Evolutionary conservation across 768 basidiomycete species (phyloP), one percentile per base, ranked within the genome.

Genomic region (Leccinellum albellum): DNA sequence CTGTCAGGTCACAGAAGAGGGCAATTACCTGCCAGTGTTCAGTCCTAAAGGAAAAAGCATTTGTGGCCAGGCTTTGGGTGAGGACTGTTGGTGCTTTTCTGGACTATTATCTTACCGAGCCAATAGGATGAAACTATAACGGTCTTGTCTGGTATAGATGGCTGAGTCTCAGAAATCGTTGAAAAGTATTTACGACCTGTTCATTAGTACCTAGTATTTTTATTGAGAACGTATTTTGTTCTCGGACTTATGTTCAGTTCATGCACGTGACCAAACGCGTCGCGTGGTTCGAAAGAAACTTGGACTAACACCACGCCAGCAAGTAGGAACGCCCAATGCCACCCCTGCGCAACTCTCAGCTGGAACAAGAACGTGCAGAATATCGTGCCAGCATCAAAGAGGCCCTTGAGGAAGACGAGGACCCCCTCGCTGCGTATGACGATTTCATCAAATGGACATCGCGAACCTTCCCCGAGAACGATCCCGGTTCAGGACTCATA

Each of bases 401-500:
- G 33, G 84, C 84, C 0, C 75, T 85, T 15, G 76, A 76, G 13
- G 88, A 89, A 59, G 91, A 91, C 56, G 88, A 89, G 60, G 97
- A 98, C 67, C 89, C 94, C 4, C 80, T 98, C 24, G 87, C 89
- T 2, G 81, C 87, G 1, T 96, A 94, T 62, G 82, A 90, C 70
- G 79, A 86, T 68, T 97, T 94, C 73, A 85, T 98, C 51, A 84
- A 90, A 59, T 98, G 94, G 91, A 94, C 88, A 32, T 75, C 87
- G 57, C 86, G 92, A 62, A 85, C 84, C 64, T 94, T 95, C 46
- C 78, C 83, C 48, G 86, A 89, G 50, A 78, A 82, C 46, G 80
- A 88, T 65, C 80, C 80, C 0, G 73, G 77, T 44, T 92, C 89
- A 17, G 90, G 91, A 17, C 80, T 97, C 32, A 67, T 88, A 2